Percentiles rank a stretch among this genome's conserved stretches.
Conservation (phyloP, 352 stramenopile species). For the Globisporangium nunn region DNA sequence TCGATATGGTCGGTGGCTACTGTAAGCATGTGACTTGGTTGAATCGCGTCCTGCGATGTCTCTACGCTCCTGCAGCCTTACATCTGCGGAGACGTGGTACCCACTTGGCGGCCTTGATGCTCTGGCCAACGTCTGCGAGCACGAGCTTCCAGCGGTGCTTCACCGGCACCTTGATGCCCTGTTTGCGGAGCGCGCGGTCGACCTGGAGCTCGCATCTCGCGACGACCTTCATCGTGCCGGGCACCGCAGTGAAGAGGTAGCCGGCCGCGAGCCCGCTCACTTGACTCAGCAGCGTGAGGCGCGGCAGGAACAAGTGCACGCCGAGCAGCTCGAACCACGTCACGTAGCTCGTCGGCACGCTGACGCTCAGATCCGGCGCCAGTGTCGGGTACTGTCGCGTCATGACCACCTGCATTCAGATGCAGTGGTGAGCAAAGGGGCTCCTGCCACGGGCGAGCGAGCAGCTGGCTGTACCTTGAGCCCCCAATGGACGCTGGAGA, state of each 20-base stretch:
- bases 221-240: constrained; percentile 6
- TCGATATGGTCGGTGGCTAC: too few species aligned
- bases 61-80: background rate
- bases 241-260: constrained; percentile 9
- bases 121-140: constrained; percentile 4
- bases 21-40: too few species aligned
- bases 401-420: constrained; percentile 4
- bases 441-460: too few species aligned
- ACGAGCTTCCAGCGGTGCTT: constrained; percentile 13
- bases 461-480: constrained; percentile 11
- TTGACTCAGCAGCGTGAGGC: constrained; percentile 43
- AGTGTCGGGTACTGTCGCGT: constrained; percentile 24
- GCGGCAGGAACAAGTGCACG: constrained; percentile 35
- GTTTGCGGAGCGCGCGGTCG: constrained; percentile 6
- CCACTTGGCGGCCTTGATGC: constrained; percentile 6
- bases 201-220: constrained; percentile 1
- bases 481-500: constrained; percentile 19
- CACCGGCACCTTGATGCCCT: constrained; percentile 10
- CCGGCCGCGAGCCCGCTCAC: constrained; percentile 43
- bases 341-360: constrained; percentile 30
- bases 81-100: constrained; percentile 5
- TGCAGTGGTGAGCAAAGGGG: too few species aligned
- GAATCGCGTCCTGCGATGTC: too few species aligned
- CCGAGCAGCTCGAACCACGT: constrained; percentile 52
- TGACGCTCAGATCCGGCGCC: constrained; percentile 13